Evolutionary conservation across 805 yeast species (phyloP), one percentile per base, ranked within the genome.

Genomic region (Isabelozyma rhagii): DNA sequence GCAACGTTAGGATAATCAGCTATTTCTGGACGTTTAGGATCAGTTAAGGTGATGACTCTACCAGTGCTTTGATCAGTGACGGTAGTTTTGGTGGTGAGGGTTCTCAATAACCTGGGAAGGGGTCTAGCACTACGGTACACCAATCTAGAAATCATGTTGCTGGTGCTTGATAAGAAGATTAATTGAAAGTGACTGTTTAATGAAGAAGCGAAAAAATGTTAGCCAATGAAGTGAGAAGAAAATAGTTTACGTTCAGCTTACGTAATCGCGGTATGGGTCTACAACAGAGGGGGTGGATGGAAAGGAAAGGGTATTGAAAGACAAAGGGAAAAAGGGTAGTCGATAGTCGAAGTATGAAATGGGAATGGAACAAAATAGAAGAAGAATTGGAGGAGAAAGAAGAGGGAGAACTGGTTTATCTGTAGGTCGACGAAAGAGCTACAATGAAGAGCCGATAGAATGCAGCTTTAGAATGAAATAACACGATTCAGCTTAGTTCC

Each of bases 1-100:
- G 79, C 75, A n/a, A 83, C 77, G 47, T 80, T 76, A 43, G 86
- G 87, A 61, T 88, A 86, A 55, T 82, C 87, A n/a, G 72, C 79
- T 44, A 65, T 53, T 59, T 73, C 76, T 42, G 79, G 79, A 51
- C 61, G 68, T 49, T 55, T 58, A 25, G 78, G 77, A 58, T 74
- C 77, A 11, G 74, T 61, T 58, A 74, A 71, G 21, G 58, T 63
- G 56, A 74, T 72, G 42, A 66, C 64, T 55, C 62, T 64, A 27
- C 77, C 77, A 34, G 69, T 69, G 46, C 62, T 55, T 44, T 71
- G 75, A 60, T 74, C 78, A 36, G 70, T 66, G 52, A 74, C 69
- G 43, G 75, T 60, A 27, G 63, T 67, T 39, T 64, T 54, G 41
- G 75, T 71, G 49, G 75, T 69, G 56, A 71, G 58, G 14, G 45